Conservation (phyloP, 805 yeast genomes). For the Myxozyma geophila region DNA sequence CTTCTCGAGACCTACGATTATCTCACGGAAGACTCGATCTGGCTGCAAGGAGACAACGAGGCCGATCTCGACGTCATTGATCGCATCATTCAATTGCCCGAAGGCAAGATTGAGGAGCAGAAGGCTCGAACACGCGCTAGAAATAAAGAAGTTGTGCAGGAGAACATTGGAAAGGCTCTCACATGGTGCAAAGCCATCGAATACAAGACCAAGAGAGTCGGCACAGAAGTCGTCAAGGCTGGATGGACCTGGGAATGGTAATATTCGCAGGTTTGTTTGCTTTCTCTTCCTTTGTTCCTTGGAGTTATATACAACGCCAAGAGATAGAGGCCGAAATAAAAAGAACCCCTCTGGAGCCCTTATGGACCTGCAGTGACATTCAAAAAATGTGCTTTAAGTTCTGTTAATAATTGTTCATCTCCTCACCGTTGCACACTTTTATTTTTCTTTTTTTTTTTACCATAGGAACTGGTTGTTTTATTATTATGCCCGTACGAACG, state of each 20-base stretch:
- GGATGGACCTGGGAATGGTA: slow-evolving; percentile 37
- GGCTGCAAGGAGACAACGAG: slow-evolving; percentile 34
- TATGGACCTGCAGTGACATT: not conserved
- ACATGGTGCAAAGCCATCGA: slow-evolving; percentile 24
- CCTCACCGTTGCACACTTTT: not conserved
- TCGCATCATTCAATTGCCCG: slow-evolving; percentile 27
- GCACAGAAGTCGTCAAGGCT: slow-evolving; percentile 25
- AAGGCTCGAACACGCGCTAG: slow-evolving; percentile 23
- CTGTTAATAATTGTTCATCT: not conserved
- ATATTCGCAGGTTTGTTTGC: not conserved
- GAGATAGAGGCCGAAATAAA: not conserved
- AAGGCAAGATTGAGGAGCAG: slow-evolving; percentile 25
- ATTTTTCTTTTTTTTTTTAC: not conserved
- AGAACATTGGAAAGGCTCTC: slow-evolving; percentile 26
- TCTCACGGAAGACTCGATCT: slow-evolving; percentile 34
- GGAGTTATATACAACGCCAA: not conserved
- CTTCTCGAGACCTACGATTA: slow-evolving; percentile 32
- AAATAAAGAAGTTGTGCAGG: slow-evolving; percentile 22
- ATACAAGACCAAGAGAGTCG: slow-evolving; percentile 25
- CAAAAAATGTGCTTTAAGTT: not conserved
- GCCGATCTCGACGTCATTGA: slow-evolving; percentile 34
- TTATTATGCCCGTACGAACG: slow-evolving; percentile 2
- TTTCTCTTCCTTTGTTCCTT: not conserved
- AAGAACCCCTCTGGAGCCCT: not conserved
- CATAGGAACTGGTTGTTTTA: slow-evolving; percentile 1